These are phyloP conservation scores for Hemerocallis citrina DNA, from an alignment of 106 monocot species.

Conservation along the genomic window DNA sequence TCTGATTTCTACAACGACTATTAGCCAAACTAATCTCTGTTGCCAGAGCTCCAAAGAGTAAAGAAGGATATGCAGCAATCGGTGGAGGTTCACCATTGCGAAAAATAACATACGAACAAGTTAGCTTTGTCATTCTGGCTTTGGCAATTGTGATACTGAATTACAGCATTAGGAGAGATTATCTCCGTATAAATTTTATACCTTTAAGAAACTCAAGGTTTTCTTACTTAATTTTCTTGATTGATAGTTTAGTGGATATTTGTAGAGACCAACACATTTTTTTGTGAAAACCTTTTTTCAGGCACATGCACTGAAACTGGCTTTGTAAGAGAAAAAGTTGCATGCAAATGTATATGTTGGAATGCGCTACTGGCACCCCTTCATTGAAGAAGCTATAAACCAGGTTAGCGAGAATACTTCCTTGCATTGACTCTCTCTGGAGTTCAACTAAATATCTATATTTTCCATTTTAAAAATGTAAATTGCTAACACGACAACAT, in stretches of 20 bases:
- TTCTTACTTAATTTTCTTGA: background rate
- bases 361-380: constrained; percentile 96
- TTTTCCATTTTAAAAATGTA: no score
- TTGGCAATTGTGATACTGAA: no score
- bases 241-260: background rate
- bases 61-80: constrained; percentile 87
- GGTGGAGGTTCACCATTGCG: constrained; percentile 85
- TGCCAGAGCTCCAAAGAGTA: constrained; percentile 84
- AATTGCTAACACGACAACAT: no score
- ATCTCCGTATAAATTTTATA: no score
- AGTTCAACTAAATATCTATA: no score
- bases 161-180: background rate
- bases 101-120: constrained; percentile 80
- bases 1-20: constrained; percentile 78
- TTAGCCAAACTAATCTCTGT: constrained; percentile 70
- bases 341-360: constrained; percentile 71
- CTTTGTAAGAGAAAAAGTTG: constrained; percentile 65
- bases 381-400: constrained; percentile 85
- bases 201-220: no score
- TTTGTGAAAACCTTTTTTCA: constrained; percentile 11
- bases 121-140: no score
- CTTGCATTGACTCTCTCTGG: no score
- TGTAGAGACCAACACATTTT: no score
- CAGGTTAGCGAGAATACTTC: constrained; percentile 76
- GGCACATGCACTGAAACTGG: constrained; percentile 69